Evolutionary conservation across 2,329 filamentous ascomycete species (phyloP).

Genomic region (Parastagonospora avenae): DNA sequence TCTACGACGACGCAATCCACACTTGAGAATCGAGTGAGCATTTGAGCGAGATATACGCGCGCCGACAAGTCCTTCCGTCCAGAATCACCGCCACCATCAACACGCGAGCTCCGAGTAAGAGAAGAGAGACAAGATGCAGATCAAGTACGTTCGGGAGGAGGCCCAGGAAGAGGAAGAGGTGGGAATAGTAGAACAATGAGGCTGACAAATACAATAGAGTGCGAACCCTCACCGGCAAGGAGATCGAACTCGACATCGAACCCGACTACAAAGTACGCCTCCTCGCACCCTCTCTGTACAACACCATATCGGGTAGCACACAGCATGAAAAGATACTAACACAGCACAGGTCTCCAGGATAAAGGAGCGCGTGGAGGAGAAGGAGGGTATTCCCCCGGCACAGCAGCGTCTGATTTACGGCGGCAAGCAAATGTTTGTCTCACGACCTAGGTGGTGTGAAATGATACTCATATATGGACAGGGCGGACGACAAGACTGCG

Average conservation of each 20-base stretch:
- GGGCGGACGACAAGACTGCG: constrained; percentile 94
- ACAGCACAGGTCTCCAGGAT: constrained; percentile 79
- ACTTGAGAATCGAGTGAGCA: no score
- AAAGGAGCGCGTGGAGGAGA: constrained; percentile 99
- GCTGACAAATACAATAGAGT: constrained; percentile 66
- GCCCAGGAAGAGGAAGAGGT: neutral
- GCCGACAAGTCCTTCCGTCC: neutral
- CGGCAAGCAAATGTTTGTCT: constrained; percentile 89
- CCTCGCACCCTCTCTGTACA: neutral
- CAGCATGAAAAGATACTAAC: constrained; percentile 11
- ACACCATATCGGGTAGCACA: neutral
- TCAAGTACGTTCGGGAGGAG: constrained; percentile 34
- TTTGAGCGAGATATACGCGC: neutral
- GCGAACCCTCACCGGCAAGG: constrained; percentile 95
- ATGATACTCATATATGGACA: constrained; percentile 46
- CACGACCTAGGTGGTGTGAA: neutral
- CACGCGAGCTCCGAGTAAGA: neutral
- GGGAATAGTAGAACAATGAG: neutral
- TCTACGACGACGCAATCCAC: neutral
- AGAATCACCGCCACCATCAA: neutral
- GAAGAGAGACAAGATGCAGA: constrained; percentile 36
- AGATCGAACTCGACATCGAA: constrained; percentile 98
- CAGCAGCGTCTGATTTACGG: constrained; percentile 96
- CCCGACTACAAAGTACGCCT: constrained; percentile 79
- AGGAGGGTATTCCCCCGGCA: constrained; percentile 95